Conservation (phyloP, 116 monocot species). For the Phalaenopsis hybrid region DNA sequence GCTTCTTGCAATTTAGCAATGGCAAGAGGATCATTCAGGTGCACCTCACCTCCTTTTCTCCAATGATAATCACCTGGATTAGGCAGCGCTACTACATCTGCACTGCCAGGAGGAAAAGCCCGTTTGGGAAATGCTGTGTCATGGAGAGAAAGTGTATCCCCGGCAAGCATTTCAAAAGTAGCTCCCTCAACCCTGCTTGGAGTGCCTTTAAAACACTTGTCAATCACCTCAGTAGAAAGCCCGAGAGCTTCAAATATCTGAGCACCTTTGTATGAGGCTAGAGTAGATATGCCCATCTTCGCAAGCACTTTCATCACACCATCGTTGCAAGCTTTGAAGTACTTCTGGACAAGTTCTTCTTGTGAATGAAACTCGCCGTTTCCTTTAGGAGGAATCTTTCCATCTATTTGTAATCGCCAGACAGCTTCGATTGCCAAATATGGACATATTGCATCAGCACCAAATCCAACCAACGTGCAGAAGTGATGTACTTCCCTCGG, state of each 20-base stretch:
- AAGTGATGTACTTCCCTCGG: conserved; percentile 99
- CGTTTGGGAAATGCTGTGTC: conserved; percentile 82
- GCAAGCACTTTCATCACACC: conserved; percentile 99
- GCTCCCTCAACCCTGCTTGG: conserved; percentile 96
- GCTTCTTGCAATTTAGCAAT: conserved; percentile 97
- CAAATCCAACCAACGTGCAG: conserved; percentile 94
- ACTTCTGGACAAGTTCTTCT: conserved; percentile 70
- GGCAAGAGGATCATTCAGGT: conserved; percentile 96
- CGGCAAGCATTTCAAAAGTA: conserved; percentile 83
- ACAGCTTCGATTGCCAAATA: conserved; percentile 89
- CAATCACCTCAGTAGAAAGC: conserved; percentile 75
- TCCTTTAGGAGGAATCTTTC: conserved; percentile 78
- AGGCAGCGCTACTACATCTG: conserved; percentile 72
- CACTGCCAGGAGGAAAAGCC: conserved; percentile 66
- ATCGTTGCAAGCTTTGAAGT: conserved; percentile 86
- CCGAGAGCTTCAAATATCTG: conserved; percentile 99
- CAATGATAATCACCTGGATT: conserved; percentile 98
- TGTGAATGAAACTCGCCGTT: conserved; percentile 51
- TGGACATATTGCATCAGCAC: conserved; percentile 97
- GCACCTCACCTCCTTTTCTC: conserved; percentile 96
- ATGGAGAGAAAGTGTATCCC: conserved; percentile 79
- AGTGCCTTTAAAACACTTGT: conserved; percentile 85
- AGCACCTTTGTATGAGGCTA: conserved; percentile 98
- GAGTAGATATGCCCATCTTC: conserved; percentile 98
- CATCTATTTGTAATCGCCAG: conserved; percentile 89